phyloP scores from a whole-genome alignment of 2,329 filamentous ascomycete species.

The Trichoderma afroharzianum region DNA sequence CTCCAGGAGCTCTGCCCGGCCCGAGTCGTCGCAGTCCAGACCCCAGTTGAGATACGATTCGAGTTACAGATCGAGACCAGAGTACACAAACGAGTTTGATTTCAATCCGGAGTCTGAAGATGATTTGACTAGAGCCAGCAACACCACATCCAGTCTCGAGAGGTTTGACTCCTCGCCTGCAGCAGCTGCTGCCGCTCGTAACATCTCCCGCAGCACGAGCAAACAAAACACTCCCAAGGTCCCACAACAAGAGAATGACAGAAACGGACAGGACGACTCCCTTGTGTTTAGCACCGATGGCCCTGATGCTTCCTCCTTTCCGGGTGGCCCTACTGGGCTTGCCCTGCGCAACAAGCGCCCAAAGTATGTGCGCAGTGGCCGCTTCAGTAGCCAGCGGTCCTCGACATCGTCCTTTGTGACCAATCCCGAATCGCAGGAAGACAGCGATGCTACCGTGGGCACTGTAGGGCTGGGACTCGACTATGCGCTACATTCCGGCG shows the following conservation, averaged over 20 bases:
- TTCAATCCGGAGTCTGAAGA: slow-evolving; percentile 20
- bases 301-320: slow-evolving; percentile 27
- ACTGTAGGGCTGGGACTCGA: slow-evolving; percentile 63
- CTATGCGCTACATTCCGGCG: slow-evolving; percentile 78
- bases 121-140: slow-evolving; percentile 31
- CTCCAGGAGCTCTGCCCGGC: not conserved
- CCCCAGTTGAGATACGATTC: slow-evolving; percentile 6
- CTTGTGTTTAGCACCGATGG: slow-evolving; percentile 30
- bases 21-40: not conserved
- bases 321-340: slow-evolving; percentile 44
- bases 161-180: slow-evolving; percentile 55
- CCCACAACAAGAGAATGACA: slow-evolving; percentile 27
- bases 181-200: slow-evolving; percentile 51
- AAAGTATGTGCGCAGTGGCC: slow-evolving; percentile 57
- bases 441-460: slow-evolving; percentile 71
- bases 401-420: slow-evolving; percentile 58
- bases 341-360: slow-evolving; percentile 48
- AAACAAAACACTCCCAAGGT: slow-evolving; percentile 13
- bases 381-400: slow-evolving; percentile 55
- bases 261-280: slow-evolving; percentile 30
- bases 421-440: slow-evolving; percentile 51
- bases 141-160: slow-evolving; percentile 51
- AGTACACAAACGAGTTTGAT: slow-evolving; percentile 15
- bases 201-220: slow-evolving; percentile 46
- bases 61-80: slow-evolving; percentile 22